Conservation (phyloP, 2,329 filamentous ascomycete species). For the Dactylellina drechsleri region DNA sequence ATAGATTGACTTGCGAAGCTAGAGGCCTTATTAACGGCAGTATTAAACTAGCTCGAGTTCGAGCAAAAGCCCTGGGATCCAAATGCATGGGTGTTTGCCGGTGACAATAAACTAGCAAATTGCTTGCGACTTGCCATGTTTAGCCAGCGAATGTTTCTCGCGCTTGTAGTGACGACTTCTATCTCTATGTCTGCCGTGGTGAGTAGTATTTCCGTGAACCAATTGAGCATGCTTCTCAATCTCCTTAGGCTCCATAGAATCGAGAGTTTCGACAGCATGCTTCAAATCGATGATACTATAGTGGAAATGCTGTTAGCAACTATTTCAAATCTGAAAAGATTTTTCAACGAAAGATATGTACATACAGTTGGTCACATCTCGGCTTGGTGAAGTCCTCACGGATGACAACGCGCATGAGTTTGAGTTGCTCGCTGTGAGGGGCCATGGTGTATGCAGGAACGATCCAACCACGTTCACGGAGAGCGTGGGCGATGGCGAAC, state of each 20-base stretch:
- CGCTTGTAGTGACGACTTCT: constrained; percentile 68
- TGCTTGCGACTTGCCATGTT: constrained; percentile 73
- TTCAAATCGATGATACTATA: constrained; percentile 75
- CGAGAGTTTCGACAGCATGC: constrained; percentile 76
- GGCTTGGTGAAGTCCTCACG: constrained; percentile 88
- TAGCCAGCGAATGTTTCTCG: constrained; percentile 79
- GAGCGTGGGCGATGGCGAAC: constrained; percentile 82
- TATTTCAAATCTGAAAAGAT: not conserved
- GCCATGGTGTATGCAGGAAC: constrained; percentile 98
- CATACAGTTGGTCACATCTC: constrained; percentile 76
- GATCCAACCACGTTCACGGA: constrained; percentile 88
- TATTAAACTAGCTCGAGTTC: no score
- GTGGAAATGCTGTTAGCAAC: not conserved
- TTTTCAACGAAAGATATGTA: not conserved
- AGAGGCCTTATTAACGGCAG: no score
- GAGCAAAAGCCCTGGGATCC: no score
- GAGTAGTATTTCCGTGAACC: constrained; percentile 66
- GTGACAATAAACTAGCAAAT: constrained; percentile 24
- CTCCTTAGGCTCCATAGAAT: constrained; percentile 77
- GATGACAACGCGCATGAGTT: constrained; percentile 92
- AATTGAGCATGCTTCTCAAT: constrained; percentile 71
- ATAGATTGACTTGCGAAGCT: no score
- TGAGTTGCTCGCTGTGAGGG: constrained; percentile 81
- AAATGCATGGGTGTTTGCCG: no score
- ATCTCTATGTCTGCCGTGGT: constrained; percentile 63